Conservation (phyloP, 768 basidiomycete genomes). For the Jaapia argillacea region DNA sequence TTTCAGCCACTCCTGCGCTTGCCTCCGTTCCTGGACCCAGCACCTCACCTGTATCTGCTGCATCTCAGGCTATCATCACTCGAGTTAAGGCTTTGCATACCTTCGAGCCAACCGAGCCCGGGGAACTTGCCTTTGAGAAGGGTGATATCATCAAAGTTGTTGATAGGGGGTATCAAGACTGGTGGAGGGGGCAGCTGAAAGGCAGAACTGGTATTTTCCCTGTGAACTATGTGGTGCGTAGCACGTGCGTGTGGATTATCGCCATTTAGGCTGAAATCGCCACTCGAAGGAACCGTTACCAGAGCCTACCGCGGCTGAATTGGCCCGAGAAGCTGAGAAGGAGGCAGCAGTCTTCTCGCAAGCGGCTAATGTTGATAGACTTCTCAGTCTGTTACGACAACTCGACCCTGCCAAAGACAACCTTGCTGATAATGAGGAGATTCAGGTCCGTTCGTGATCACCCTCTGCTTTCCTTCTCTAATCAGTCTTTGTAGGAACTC, state of each 20-base stretch:
- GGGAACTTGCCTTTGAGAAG: constrained; percentile 85
- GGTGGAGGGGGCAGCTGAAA: constrained; percentile 92
- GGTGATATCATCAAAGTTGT: constrained; percentile 94
- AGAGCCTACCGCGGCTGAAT: constrained; percentile 67
- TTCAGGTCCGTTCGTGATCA: constrained; percentile 40
- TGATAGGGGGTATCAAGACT: constrained; percentile 89
- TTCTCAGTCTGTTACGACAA: constrained; percentile 63
- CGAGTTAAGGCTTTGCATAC: constrained; percentile 85
- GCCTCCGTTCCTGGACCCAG: not conserved
- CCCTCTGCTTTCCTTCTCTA: not conserved
- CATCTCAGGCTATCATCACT: constrained; percentile 37
- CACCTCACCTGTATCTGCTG: not conserved
- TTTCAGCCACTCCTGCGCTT: constrained; percentile 16
- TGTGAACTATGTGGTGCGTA: constrained; percentile 85
- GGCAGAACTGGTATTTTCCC: constrained; percentile 94
- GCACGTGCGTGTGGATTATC: not conserved
- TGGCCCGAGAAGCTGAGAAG: constrained; percentile 75
- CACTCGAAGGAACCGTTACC: constrained; percentile 65
- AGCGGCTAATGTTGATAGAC: constrained; percentile 73
- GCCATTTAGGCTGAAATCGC: constrained; percentile 1
- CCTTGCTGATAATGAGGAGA: constrained; percentile 85
- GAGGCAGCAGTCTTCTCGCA: constrained; percentile 86
- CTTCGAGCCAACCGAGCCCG: constrained; percentile 80
- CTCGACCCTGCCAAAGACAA: constrained; percentile 74
- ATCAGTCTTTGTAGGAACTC: constrained; percentile 48